Conservation (phyloP, 257 asterid species). For the Nicotiana undulata region DNA sequence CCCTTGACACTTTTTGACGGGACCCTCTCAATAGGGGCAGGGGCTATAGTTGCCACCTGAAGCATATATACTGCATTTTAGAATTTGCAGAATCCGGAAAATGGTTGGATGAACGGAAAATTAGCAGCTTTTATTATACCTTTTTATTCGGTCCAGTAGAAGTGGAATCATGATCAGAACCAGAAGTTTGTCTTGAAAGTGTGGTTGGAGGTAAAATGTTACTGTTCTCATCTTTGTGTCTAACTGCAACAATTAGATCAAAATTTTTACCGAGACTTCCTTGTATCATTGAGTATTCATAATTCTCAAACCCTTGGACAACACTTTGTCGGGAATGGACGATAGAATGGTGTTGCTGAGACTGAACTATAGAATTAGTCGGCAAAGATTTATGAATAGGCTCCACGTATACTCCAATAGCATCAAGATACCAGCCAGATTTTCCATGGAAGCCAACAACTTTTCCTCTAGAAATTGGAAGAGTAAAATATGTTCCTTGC, state of each 20-base stretch:
- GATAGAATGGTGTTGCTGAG: conserved; percentile 14
- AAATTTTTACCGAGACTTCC: conserved; percentile 46
- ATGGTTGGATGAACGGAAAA: neutral
- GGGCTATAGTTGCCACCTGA: conserved; percentile 24
- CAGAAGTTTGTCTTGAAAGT: conserved; percentile 19
- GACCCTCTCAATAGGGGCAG: conserved; percentile 28
- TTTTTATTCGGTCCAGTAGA: conserved; percentile 27
- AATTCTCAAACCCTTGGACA: conserved; percentile 19
- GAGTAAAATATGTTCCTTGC: conserved; percentile 50
- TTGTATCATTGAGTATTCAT: conserved; percentile 52
- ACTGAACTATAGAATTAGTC: conserved; percentile 16
- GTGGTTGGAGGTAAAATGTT: conserved; percentile 6
- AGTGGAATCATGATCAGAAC: conserved; percentile 14
- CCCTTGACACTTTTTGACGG: conserved; percentile 31
- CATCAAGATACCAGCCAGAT: conserved; percentile 57
- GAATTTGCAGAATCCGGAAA: neutral
- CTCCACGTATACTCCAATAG: conserved; percentile 61
- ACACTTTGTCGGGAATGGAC: conserved; percentile 24
- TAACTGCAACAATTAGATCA: conserved; percentile 58
- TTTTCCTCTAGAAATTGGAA: conserved; percentile 42
- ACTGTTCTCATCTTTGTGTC: conserved; percentile 28
- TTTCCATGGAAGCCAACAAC: conserved; percentile 75
- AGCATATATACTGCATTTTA: neutral
- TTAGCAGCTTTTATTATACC: conserved; percentile 6
- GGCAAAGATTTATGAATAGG: conserved; percentile 24